Conservation (phyloP, 805 yeast species). For the Wickerhamomyces pijperi region DNA sequence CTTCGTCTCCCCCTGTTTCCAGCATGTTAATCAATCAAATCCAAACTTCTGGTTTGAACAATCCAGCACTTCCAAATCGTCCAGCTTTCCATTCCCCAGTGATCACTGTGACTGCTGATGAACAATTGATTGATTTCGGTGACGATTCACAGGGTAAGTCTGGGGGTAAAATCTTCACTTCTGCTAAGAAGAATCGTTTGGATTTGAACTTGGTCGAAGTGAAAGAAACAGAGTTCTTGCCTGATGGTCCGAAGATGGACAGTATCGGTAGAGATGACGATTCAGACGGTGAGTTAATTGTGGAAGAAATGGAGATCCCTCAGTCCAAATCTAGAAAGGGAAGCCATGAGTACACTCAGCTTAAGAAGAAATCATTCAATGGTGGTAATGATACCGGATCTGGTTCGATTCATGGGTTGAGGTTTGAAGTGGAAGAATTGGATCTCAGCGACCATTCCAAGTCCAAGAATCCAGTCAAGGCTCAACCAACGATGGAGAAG, state of each 20-base stretch:
- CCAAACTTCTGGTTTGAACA: no score
- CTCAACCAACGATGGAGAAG: no score
- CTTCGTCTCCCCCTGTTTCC: neutral
- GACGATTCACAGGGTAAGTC: conserved; percentile 1
- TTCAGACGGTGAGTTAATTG: conserved; percentile 13
- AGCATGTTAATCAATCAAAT: no score
- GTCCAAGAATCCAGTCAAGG: no score
- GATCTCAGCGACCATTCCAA: conserved; percentile 7
- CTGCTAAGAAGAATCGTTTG: conserved; percentile 10
- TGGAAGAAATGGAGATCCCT: conserved; percentile 11
- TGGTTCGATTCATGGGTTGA: conserved; percentile 10
- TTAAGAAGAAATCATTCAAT: conserved; percentile 1
- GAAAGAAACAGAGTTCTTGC: no score
- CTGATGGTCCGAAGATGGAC: no score
- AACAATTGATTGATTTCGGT: conserved; percentile 11
- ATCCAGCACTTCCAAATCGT: neutral
- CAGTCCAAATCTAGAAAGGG: neutral
- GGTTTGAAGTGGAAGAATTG: conserved; percentile 12
- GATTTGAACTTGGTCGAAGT: conserved; percentile 12
- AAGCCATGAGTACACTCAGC: no score
- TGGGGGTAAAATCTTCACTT: conserved; percentile 4
- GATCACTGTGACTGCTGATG: conserved; percentile 4
- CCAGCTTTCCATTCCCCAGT: conserved; percentile 3
- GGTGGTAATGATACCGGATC: conserved; percentile 2
- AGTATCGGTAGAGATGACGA: conserved; percentile 1